These are phyloP conservation scores for Dittrichia graveolens DNA, from an alignment of 129 eudicot genomes.

Conservation along the genomic window DNA sequence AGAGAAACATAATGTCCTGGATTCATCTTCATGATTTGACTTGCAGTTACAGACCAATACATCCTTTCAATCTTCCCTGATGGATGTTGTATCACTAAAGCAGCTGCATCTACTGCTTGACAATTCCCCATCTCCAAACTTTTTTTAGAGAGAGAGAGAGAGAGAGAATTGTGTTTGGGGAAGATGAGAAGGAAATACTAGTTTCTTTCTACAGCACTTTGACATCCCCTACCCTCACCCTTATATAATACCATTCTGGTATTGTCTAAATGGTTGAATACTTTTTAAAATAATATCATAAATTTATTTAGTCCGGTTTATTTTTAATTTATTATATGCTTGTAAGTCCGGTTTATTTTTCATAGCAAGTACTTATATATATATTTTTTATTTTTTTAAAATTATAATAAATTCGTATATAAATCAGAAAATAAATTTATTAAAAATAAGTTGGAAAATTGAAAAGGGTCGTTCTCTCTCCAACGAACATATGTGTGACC, in stretches of 20 bases:
- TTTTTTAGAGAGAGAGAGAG: background rate
- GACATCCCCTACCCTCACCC: constrained; percentile 9
- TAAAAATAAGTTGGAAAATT: constrained; percentile 12
- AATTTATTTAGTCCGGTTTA: too few species aligned
- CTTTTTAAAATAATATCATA: background rate
- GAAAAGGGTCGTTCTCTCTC: constrained; percentile 37
- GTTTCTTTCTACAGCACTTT: constrained; percentile 21
- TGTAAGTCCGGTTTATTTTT: too few species aligned
- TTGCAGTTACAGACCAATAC: constrained; percentile 76
- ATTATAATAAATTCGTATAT: too few species aligned
- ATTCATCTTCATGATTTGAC: constrained; percentile 82
- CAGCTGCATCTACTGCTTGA: constrained; percentile 95
- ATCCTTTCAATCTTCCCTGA: constrained; percentile 78
- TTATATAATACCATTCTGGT: constrained; percentile 24
- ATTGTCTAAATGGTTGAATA: background rate
- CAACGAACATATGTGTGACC: constrained; percentile 36
- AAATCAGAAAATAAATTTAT: too few species aligned
- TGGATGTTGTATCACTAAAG: constrained; percentile 93
- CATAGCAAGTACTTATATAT: too few species aligned
- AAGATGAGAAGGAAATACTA: constrained; percentile 30
- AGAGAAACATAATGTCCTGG: constrained; percentile 97
- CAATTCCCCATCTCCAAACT: constrained; percentile 80
- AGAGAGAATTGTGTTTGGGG: constrained; percentile 12
- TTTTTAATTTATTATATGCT: too few species aligned
- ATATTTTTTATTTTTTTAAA: too few species aligned